Percentiles rank a stretch among this genome's conserved stretches.
phyloP scores from a whole-genome alignment of 2,329 filamentous ascomycete genomes.

The Phialemonium atrogriseum region DNA sequence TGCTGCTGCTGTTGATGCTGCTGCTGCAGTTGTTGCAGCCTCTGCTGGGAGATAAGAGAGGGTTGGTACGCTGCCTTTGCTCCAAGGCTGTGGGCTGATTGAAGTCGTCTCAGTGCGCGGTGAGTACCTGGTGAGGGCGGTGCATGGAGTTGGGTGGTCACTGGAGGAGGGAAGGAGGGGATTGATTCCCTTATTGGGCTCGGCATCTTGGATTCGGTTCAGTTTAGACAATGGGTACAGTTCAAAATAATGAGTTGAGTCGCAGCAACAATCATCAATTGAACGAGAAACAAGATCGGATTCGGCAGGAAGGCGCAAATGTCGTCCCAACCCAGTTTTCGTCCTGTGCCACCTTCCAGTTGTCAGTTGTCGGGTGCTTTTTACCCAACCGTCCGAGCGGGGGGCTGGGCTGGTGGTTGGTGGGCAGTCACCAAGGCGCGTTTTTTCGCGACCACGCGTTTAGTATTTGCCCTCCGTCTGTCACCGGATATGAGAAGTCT shows the following conservation, averaged over 20 bases:
- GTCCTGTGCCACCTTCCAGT: background rate
- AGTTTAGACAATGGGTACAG: background rate
- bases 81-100: conserved; percentile 65
- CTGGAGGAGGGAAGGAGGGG: conserved; percentile 18
- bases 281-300: too few relatives aligned
- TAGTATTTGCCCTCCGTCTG: background rate
- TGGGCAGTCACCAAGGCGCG: conserved; percentile 1
- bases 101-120: conserved; percentile 62
- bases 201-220: conserved; percentile 20
- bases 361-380: background rate
- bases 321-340: too few relatives aligned
- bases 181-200: conserved; percentile 21
- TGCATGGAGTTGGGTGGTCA: conserved; percentile 38
- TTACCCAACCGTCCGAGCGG: conserved; percentile 1
- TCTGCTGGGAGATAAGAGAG: conserved; percentile 57
- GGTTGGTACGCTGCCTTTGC: conserved; percentile 40
- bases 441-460: conserved; percentile 2
- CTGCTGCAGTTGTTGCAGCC: conserved; percentile 32
- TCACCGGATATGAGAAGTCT: too few relatives aligned
- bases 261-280: background rate
- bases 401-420: conserved; percentile 3
- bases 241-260: background rate
- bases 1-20: conserved; percentile 19
- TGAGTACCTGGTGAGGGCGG: conserved; percentile 57
- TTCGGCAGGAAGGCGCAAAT: too few relatives aligned